Conservation (phyloP, 2,329 filamentous ascomycete genomes). For the Aspergillus chevalieri region DNA sequence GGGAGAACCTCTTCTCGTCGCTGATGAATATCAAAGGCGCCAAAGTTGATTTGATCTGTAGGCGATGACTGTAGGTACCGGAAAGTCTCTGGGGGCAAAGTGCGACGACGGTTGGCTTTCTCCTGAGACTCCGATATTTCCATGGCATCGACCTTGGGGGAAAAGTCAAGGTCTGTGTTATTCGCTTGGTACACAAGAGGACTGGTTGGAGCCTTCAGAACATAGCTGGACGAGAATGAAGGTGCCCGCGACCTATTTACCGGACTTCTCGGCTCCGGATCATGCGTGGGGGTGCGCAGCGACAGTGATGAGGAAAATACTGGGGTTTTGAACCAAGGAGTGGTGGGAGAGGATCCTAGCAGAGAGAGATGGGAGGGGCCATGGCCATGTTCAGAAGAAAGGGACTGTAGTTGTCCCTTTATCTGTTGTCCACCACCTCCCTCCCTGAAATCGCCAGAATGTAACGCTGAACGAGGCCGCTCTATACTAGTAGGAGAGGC, state of each 20-base stretch:
- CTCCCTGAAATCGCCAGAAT: conserved; percentile 57
- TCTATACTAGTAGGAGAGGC: conserved; percentile 62
- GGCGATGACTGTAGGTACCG: conserved; percentile 43
- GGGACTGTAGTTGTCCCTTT: conserved; percentile 22
- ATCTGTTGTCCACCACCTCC: conserved; percentile 21
- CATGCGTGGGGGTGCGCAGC: conserved; percentile 11
- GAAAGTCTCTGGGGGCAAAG: conserved; percentile 59
- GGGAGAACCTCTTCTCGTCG: conserved; percentile 57
- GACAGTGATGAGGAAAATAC: conserved; percentile 15
- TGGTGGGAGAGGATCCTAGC: conserved; percentile 48
- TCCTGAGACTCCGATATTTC: conserved; percentile 45
- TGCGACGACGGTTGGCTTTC: conserved; percentile 59
- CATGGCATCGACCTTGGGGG: conserved; percentile 48
- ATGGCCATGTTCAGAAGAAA: conserved; percentile 11
- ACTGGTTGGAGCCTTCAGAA: conserved; percentile 83
- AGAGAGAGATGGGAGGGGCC: conserved; percentile 10
- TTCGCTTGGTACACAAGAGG: conserved; percentile 84
- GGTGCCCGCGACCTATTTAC: conserved; percentile 45
- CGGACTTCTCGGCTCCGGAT: conserved; percentile 8
- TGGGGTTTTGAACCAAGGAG: conserved; percentile 48
- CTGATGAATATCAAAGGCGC: conserved; percentile 38
- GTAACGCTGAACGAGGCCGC: conserved; percentile 68
- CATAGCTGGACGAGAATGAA: conserved; percentile 69
- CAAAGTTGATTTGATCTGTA: conserved; percentile 37
- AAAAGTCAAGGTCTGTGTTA: conserved; percentile 68